Evolutionary conservation across 768 basidiomycete species (phyloP), one percentile per base, ranked within the genome.

Genomic region (Collybiopsis luxurians): DNA sequence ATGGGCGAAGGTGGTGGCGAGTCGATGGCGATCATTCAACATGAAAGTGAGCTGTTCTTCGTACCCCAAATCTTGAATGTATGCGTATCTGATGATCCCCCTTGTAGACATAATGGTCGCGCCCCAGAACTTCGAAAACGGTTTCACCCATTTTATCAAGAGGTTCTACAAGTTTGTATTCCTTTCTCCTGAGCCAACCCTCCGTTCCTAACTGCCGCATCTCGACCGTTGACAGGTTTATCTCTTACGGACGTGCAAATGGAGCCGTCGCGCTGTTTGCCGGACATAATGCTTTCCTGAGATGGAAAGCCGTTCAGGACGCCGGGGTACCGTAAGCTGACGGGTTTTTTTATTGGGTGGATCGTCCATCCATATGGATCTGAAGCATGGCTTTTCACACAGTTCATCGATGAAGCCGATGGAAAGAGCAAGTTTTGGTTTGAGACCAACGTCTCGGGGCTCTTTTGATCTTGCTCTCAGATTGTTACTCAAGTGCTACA

Each of bases 241-340:
- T 92, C 58, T 85, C 87, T 3, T 83, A 89, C 69, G 84, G 85
- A 13, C 85, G 85, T 59, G 86, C 89, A 9, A 92, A 91, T 60
- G 89, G 89, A 24, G 89, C 90, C 67, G 86, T 90, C 24, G 86
- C 86, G 9, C 90, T 90, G 0, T 92, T 92, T 61, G 90, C 92
- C 42, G 90, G 90, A 7, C 90, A 92, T 66, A 91, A 93, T 60
- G 90, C 91, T 9, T 95, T 94, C 69, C 71, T 95, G 23, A 81
- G 92, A 10, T 95, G 92, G 92, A 81, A 82, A 2, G 92, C 92
- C 1, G 77, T 94, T 6, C 92, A 95, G 70, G 92, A 94, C n/a
- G n/a, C n/a, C n/a, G n/a, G n/a, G 10, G n/a, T n/a, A n/a, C n/a
- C n/a, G n/a, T n/a, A n/a, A n/a, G n/a, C n/a, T n/a, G n/a, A n/a